Evolutionary conservation across 768 basidiomycete species (phyloP), one percentile per base, ranked within the genome.

Genomic region (Hirschioporus abietinus): DNA sequence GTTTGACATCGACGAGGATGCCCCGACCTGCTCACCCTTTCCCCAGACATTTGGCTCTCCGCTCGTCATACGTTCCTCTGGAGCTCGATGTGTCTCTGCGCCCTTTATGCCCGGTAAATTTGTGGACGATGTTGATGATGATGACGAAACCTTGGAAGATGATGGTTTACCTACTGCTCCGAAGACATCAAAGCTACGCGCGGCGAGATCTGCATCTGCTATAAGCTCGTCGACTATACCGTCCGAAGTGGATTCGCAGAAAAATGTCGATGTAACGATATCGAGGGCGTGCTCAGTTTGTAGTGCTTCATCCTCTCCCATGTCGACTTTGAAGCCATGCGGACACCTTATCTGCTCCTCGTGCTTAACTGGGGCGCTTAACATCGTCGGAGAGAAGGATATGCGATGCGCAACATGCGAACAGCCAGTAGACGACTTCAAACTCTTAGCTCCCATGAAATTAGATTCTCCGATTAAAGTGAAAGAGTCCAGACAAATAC

Each of bases 321-420:
- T 91, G 68, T 65, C 70, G 24, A 60, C 70, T 30, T 83, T 95
- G 23, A 82, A 84, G 25, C 92, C 93, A 0, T 95, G 93, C 76
- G 74, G 78, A 7, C 93, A 95, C 74, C 82, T 88, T 0, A 79
- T 94, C 1, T 95, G 93, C 73, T 90, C 91, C 1, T 83, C 83
- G 10, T 95, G 93, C 72, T 81, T 95, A 65, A 95, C 93, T 0
- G 92, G 91, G 63, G 90, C 91, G 8, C 80, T 95, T 64, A 95
- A 95, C 70, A 94, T 94, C 64, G 93, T 93, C 20, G 92, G 92
- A 7, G 92, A 95, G 76, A 94, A 93, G 73, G 89, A 91, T 66
- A 91, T 94, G 85, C 85, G 88, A 67, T 95, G 93, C 68, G 88
- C 90, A 20, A 88, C 92, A 34, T 95, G 92, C 77, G 88, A 88